Evolutionary conservation across 257 asterid species (phyloP), one percentile per base, ranked within the genome.

Genomic region (Fraxinus americana): DNA sequence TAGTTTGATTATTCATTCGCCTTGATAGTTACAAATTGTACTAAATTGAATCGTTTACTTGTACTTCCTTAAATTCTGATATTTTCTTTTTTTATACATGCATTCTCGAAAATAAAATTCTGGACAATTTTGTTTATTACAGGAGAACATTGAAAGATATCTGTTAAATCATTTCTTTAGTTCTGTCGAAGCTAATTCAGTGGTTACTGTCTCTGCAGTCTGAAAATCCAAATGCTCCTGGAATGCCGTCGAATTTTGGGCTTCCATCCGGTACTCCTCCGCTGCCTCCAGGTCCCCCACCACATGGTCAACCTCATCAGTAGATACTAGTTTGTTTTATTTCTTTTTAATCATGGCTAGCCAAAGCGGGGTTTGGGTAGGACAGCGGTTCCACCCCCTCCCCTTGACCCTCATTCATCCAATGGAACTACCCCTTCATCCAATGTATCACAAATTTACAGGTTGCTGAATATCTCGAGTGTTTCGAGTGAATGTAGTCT

Each of bases 211-310:
- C 57, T 50, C 63, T 80, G 83, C 97, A 94, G 92, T 52, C 96
- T 71, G 97, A 96, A 82, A 92, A 93, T 83, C 91, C 94, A 32
- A 88, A 87, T 76, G 83, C 89, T 68, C 86, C 91, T 19, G 90
- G 89, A 79, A 91, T 90, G 92, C 91, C 79, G 25, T 80, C 92
- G 21, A 89, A 80, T 83, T 95, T 79, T 74, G 87, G 85, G 70
- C 81, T 79, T 73, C 94, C 84, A 57, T 86, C 97, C 1, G 98
- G 97, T 75, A 87, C 92, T 85, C 94, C 89, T 76, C 98, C 98
- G 1, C 88, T 94, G 67, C 98, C 98, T 23, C 99, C 97, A 4
- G 99, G 99, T 0, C 99, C 98, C 5, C 99, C 97, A 61, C 97
- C 96, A 19, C 99, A 92, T 67, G 91, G 89, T 80, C 97, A 92